phyloP scores from a whole-genome alignment of 129 eudicot genomes.

The Tanacetum coccineum region DNA sequence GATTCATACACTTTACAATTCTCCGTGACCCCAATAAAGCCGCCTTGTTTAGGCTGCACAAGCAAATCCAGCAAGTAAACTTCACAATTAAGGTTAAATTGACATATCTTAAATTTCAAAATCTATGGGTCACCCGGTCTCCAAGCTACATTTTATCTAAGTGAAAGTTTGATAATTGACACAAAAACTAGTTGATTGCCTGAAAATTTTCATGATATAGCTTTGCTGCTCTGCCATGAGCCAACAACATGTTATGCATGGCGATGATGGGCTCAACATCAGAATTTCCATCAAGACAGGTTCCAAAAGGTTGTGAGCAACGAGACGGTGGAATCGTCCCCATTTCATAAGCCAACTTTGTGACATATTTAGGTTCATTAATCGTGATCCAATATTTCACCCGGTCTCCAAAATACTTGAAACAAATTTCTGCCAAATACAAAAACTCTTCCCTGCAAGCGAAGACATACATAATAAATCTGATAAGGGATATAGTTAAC shows the following conservation, averaged over 20 bases:
- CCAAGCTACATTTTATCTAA: background rate
- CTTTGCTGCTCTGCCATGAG: constrained; percentile 75
- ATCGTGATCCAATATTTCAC: constrained; percentile 74
- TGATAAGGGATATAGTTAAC: background rate
- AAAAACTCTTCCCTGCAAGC: constrained; percentile 68
- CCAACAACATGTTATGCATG: constrained; percentile 70
- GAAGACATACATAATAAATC: background rate
- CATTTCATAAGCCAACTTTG: constrained; percentile 34
- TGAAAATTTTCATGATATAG: constrained; percentile 53
- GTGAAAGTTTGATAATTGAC: background rate
- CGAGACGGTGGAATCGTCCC: constrained; percentile 60
- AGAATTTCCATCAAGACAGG: constrained; percentile 64
- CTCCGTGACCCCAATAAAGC: constrained; percentile 38
- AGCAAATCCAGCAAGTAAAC: background rate
- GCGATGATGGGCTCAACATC: constrained; percentile 69
- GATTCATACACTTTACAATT: constrained; percentile 46
- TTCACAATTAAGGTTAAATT: background rate
- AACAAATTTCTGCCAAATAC: constrained; percentile 60
- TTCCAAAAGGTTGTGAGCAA: constrained; percentile 78
- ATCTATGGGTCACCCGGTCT: background rate
- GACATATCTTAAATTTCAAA: background rate
- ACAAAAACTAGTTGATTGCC: constrained; percentile 32
- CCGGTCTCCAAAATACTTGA: constrained; percentile 66
- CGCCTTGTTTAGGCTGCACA: constrained; percentile 50
- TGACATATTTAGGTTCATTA: constrained; percentile 66